Percentiles rank a stretch among this genome's conserved stretches.
These are phyloP conservation scores for Fusarium xyrophilum DNA, from an alignment of 2,329 filamentous ascomycete species.

Conservation along the genomic window DNA sequence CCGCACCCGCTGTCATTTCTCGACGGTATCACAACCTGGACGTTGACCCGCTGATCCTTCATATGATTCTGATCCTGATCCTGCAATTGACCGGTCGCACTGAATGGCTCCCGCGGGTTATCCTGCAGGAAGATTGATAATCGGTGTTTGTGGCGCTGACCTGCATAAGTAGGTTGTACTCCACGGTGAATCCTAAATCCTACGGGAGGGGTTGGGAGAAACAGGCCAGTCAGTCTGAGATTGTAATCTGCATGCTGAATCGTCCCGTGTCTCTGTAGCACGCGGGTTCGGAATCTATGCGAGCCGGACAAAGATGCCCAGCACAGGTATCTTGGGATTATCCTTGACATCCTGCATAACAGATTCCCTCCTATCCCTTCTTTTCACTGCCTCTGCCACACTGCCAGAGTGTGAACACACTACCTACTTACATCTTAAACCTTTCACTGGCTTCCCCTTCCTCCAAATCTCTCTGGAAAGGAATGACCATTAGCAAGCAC, in stretches of 20 bases:
- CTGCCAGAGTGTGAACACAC: accelerated
- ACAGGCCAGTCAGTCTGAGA: neutral
- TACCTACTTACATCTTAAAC: neutral
- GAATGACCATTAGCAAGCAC: accelerated
- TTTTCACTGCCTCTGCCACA: neutral
- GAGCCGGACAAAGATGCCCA: neutral
- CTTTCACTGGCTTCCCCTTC: too few relatives aligned
- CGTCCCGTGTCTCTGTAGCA: neutral
- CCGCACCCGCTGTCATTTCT: neutral
- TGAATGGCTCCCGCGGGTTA: neutral
- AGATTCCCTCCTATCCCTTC: too few relatives aligned
- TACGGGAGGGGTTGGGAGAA: neutral
- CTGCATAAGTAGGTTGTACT: neutral
- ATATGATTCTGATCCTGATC: neutral
- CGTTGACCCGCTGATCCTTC: neutral
- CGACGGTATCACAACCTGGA: neutral
- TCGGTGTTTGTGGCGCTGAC: neutral
- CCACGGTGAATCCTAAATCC: neutral
- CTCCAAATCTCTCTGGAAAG: neutral
- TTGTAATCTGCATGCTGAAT: neutral
- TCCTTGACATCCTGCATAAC: too few relatives aligned
- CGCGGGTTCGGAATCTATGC: neutral
- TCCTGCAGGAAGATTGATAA: neutral
- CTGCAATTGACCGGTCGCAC: neutral
- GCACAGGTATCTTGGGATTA: too few relatives aligned